Evolutionary conservation across 2,329 filamentous ascomycete species (phyloP), one percentile per base, ranked within the genome.

Genomic region (Sphaerostilbella broomeana): DNA sequence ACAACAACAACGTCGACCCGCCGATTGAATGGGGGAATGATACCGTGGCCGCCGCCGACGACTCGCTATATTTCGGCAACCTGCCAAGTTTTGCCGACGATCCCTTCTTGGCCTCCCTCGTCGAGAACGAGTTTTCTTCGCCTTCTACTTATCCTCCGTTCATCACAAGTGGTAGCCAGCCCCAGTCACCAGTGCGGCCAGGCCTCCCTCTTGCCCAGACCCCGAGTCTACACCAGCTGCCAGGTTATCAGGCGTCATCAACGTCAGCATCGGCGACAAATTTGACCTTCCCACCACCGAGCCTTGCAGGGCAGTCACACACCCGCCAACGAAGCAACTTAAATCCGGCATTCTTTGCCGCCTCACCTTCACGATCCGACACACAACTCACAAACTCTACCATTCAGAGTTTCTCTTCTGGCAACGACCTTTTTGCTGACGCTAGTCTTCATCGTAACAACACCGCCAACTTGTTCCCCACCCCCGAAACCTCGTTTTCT

Each of bases 121-220:
- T 49, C 27, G 51, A 55, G 26, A 43, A 43, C 35, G 52, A 60
- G 11, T 60, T 61, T 38, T 63, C 60, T 8, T 64, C 61, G 3
- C 61, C 61, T 16, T 62, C 62, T 15, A 53, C 47, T 11, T 63
- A 63, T 35, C 58, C 59, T 5, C 46, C 53, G 26, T 57, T 62
- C 43, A 48, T 44, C 31, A 41, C 13, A 21, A n/a, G n/a, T n/a
- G n/a, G n/a, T n/a, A 35, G 39, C 39, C 43, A 30, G 31, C 43
- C 47, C n/a, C n/a, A n/a, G 26, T 33, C 36, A 15, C 40, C 45
- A 32, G 30, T 44, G 28, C 21, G n/a, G n/a, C 24, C 45, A 19
- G 37, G 31, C 20, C 18, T 30, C 6, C 19, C 27, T 5, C 10
- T 34, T 6, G 21, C 26, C 44, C 26, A 33, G 20, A 12, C 18